These are phyloP conservation scores for Dendrocalamus latiflorus DNA, from an alignment of 202 grass and related monocot species.

Conservation along the genomic window DNA sequence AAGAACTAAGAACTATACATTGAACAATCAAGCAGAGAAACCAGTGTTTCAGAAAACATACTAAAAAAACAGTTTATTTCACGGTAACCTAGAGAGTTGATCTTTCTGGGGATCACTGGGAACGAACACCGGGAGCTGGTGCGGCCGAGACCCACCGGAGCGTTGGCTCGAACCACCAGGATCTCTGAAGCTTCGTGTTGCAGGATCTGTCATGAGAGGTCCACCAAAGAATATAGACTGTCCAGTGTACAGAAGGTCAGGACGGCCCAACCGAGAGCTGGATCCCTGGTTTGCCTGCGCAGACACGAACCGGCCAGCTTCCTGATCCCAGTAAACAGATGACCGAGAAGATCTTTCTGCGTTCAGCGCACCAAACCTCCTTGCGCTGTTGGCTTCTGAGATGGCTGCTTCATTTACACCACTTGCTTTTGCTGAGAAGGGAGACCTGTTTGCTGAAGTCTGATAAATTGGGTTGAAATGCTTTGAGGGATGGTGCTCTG, in stretches of 20 bases:
- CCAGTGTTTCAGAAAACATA: not conserved
- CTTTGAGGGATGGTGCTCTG: conserved; percentile 48
- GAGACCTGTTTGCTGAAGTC: conserved; percentile 58
- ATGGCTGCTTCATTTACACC: conserved; percentile 25
- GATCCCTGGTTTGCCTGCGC: conserved; percentile 35
- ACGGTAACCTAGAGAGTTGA: conserved; percentile 59
- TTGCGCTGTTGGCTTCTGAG: conserved; percentile 27
- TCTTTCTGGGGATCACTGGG: too few species aligned
- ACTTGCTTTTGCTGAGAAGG: conserved; percentile 36
- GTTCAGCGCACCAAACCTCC: conserved; percentile 16
- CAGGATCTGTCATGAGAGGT: conserved; percentile 53
- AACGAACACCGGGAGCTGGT: too few species aligned
- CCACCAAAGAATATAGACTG: conserved; percentile 96
- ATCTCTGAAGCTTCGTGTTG: conserved; percentile 68
- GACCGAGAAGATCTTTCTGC: conserved; percentile 40
- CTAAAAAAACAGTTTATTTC: conserved; percentile 21
- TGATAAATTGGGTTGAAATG: conserved; percentile 93
- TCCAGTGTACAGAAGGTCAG: conserved; percentile 66
- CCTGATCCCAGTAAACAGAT: conserved; percentile 94
- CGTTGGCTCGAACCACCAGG: conserved; percentile 50
- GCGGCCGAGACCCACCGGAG: conserved; percentile 31
- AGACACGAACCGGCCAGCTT: conserved; percentile 87
- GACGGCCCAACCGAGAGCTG: conserved; percentile 34
- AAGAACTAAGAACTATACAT: conserved; percentile 47
- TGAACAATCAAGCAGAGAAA: conserved; percentile 3